Percentiles rank a stretch among this genome's conserved stretches.
Conservation (phyloP, 352 stramenopile species). For the Pythium biforme region DNA sequence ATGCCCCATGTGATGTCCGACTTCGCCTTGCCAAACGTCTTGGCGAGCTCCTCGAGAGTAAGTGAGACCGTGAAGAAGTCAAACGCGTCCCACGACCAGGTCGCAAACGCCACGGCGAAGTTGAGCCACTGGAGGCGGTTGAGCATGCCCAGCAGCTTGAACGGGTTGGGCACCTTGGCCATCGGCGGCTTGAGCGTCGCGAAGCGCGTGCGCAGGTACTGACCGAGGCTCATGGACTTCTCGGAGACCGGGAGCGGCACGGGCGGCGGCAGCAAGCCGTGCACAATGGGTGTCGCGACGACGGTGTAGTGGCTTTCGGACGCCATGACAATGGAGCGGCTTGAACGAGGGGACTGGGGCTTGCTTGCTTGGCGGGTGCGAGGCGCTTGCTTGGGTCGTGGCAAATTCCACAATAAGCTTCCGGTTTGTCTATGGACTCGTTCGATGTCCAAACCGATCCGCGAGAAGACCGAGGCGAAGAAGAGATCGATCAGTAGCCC, state of each 20-base stretch:
- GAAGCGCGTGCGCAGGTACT: neutral
- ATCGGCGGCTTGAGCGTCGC: slow-evolving; percentile 36
- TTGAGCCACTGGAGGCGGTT: neutral
- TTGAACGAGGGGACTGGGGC: neutral
- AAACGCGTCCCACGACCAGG: slow-evolving; percentile 49
- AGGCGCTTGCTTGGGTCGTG: neutral
- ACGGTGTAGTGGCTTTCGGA: slow-evolving; percentile 11
- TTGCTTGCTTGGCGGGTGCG: neutral
- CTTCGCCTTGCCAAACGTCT: slow-evolving; percentile 40
- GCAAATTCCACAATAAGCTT: slow-evolving; percentile 11
- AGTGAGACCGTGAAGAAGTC: slow-evolving; percentile 54
- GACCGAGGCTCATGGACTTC: neutral
- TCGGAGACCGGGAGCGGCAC: neutral
- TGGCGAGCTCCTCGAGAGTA: slow-evolving; percentile 40
- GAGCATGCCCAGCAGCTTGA: neutral
- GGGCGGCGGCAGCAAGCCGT: slow-evolving; percentile 4
- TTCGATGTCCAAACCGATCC: neutral
- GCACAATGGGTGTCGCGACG: slow-evolving; percentile 9
- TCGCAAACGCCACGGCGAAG: slow-evolving; percentile 24
- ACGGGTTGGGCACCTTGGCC: slow-evolving; percentile 3
- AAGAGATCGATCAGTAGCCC: neutral
- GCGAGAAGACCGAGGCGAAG: neutral
- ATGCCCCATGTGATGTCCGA: slow-evolving; percentile 52
- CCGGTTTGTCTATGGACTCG: neutral
- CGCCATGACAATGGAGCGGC: neutral